Evolutionary conservation across 2,329 filamentous ascomycete species (phyloP), one percentile per base, ranked within the genome.

Genomic region (Pestalotiopsis sp.): DNA sequence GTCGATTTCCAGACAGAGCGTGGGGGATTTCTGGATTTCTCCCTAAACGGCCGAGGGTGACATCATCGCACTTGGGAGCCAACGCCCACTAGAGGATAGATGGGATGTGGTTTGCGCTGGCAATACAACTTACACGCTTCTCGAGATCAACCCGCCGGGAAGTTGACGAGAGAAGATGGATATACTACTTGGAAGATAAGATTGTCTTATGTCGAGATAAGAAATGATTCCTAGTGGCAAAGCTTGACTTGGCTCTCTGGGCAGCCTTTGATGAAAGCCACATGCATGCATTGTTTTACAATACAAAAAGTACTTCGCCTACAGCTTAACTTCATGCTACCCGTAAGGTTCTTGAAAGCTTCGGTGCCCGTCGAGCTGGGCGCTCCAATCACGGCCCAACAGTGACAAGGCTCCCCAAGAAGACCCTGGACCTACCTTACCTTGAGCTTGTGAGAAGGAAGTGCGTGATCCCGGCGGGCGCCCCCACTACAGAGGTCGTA

Each of bases 371-470:
- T 61, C 58, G 26, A 39, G 13, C 26, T 39, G 26, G 58, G 13
- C 20, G 58, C 13, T 61, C 56, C 58, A 61, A 39, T 61, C 35
- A 39, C 58, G 26, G 30, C 26, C 58, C 30, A 61, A 61, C 30
- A 17, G 58, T 61, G 58, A 58, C 56, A 26, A 61, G 30, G 58
- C 58, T 61, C 17, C 17, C 58, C 30, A 9, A 61, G 26, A 39
- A 61, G 58, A 61, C 58, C 58, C 58, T 61, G 58, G 35, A 58
- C 55, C 55, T 58, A 58, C n/a, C 55, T 35, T 35, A 35, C 30
- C 30, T 35, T 35, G 30, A 35, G 30, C 30, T 35, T 35, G 30
- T 35, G 30, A 35, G 9, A 35, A 35, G 7, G 30, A 39, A 58
- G 35, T 30, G 11, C n/a, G 35, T 14, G 26, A 26, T 3, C 11